Base-by-base conservation (phyloP, 495 filamentous ascomycete species). In the Annulohypoxylon stygium region DNA sequence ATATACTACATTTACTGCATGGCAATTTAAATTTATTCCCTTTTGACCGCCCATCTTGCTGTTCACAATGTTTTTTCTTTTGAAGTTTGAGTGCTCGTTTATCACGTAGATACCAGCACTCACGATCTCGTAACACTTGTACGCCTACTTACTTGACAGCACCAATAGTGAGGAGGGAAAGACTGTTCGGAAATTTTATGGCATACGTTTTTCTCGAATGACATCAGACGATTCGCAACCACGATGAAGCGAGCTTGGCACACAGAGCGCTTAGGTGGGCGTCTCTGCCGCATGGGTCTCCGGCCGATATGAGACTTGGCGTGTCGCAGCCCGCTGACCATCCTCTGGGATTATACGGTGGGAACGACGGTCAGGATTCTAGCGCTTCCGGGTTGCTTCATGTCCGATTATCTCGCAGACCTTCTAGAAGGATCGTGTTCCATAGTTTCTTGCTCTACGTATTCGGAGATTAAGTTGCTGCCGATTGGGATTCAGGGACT, bases 1-100 rank as follows among this genome's bases (percentile, higher is more conserved):
- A 74, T 60, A 74, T 68, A 71, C 64, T 61, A 68, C 25, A 70
- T 70, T 71, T 71, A 71, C 72, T 75, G 65, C 72, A 71, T 75
- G 53, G n/a, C 67, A 53, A 71, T 67, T 43, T 50, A 69, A 67
- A 67, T 70, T 43, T 67, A 74, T 70, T 70, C 67, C 58, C 58
- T 41, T 64, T 67, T 60, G 43, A 23, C 57, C 54, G 43, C 37
- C 50, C 47, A 12, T 59, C 33, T 65, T 54, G 37, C 1, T 45
- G 12, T 51, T 50, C 18, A 14, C 12, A 12, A 9, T 26, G 23
- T 53, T 26, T 43, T 53, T 23, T 53, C 18, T 43, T 53, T 23
- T 33, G 18, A 33, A 25, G 51, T 18, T 41, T 53, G 50, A 9
- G 25, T 54, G 23, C 14, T 54, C 5, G 1, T 54, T 16, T 3